Base-by-base conservation (phyloP, 495 filamentous ascomycete genomes). In the Penicillium alfredii region DNA sequence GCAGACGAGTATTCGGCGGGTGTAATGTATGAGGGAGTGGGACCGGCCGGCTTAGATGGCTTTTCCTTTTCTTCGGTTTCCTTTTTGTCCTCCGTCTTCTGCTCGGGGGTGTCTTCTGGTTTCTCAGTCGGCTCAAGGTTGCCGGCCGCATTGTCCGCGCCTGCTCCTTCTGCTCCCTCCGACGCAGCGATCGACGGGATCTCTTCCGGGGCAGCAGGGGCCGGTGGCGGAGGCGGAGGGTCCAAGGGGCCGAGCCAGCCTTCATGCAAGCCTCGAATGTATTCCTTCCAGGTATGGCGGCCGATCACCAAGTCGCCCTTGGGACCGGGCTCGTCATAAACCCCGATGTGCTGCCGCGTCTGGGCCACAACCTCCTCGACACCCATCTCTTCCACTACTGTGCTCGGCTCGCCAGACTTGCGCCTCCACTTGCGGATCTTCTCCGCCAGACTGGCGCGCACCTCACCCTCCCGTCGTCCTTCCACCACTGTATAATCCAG, bases 281-380 rank as follows among this genome's bases (percentile, higher is more conserved):
- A 99, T 63, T 99, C 92, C 63, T 96, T 97, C 92, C 92, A 99
- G 6, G 89, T 83, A 54, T 96, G 81, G 40, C 92, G 72, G 4
- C 93, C 92, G 43, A 99, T 78, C 4, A 97, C 77, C 30, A 99
- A 68, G 56, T 95, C 89, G 15, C 89, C 88, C 41, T 72, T 69
- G 2, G 82, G 67, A 8, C 86, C 88, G 2, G 80, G 71, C 54
- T 78, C 88, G 14, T 88, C 78, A 11, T 52, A 60, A 8, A 89
- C 76, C 14, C 80, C 81, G 13, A 73, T 73, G 33, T 54, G 72
- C 53, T 64, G 64, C 45, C 84, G 72, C 39, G 72, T 63, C 13
- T 71, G 66, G 37, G 73, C 60, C 8, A 82, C 56, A 15, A 73
- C 48, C 22, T 81, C 75, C 22, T 85, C 78, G 23, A 51, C 44